phyloP scores from a whole-genome alignment of 73 alveolate genomes.

The Paramecium biaurelia region DNA sequence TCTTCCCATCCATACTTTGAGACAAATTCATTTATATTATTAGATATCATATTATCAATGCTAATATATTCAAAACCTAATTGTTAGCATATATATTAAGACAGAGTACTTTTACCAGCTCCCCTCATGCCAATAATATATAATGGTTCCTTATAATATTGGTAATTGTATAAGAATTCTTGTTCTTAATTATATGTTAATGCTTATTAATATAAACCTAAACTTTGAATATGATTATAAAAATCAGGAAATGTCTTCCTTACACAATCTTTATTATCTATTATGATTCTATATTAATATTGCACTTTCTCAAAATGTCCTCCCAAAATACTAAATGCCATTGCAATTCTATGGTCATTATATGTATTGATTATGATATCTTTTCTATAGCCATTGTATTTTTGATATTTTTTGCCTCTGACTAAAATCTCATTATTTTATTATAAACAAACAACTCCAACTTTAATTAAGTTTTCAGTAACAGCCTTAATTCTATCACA shows the following conservation, averaged over 20 bases:
- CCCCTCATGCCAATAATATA: slow-evolving; percentile 70
- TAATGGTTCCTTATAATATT: slow-evolving; percentile 4
- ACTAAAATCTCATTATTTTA: slow-evolving; percentile 54
- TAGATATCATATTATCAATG: slow-evolving; percentile 23
- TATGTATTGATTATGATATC: slow-evolving; percentile 27
- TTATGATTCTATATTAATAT: not conserved
- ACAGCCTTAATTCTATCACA: slow-evolving; percentile 66
- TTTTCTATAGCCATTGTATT: not conserved
- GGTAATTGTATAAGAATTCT: not conserved
- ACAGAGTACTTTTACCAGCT: slow-evolving; percentile 60
- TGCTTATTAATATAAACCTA: slow-evolving; percentile 5
- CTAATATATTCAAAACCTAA: slow-evolving; percentile 18
- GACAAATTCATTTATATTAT: slow-evolving; percentile 9
- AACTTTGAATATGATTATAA: slow-evolving; percentile 47
- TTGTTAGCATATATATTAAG: slow-evolving; percentile 5
- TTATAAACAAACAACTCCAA: slow-evolving; percentile 27
- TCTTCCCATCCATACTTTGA: slow-evolving; percentile 64
- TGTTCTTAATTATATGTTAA: not conserved
- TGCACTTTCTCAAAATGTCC: not conserved
- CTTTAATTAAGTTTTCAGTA: slow-evolving; percentile 32
- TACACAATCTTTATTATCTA: slow-evolving; percentile 61
- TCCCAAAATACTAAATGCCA: slow-evolving; percentile 68
- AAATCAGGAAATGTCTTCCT: slow-evolving; percentile 69
- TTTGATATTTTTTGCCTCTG: not conserved
- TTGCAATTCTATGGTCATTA: slow-evolving; percentile 70